A percentile compares a stretch with the other conserved stretches of the same genome.
Evolutionary conservation across 2,329 filamentous ascomycete species (phyloP).

Genomic region (Emericellopsis atlantica): DNA sequence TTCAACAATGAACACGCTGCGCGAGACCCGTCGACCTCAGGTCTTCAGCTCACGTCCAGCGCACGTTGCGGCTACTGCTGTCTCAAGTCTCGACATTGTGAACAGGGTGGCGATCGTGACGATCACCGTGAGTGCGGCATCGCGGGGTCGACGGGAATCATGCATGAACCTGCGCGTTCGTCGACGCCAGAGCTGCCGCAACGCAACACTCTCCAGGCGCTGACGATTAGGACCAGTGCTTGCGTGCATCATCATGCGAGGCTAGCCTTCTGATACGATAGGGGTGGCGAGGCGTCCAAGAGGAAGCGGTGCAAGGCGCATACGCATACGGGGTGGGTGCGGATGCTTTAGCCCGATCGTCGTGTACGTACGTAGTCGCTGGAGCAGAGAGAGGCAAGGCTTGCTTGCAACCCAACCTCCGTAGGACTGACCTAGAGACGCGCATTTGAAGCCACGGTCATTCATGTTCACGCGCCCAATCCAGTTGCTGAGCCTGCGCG

Average conservation of each 20-base stretch:
- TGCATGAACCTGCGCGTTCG: not conserved
- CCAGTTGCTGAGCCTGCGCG: constrained; percentile 1
- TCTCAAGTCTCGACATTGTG: no score
- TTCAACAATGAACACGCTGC: no score
- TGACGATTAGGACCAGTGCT: not conserved
- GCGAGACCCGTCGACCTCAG: no score
- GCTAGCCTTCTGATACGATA: constrained; percentile 1
- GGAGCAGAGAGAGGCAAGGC: not conserved
- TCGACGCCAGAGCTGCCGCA: not conserved
- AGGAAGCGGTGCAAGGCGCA: not conserved
- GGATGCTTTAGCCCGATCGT: no score
- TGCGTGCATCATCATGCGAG: constrained; percentile 1
- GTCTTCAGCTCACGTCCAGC: no score
- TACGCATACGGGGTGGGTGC: no score
- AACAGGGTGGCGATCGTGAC: no score
- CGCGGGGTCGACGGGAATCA: not conserved
- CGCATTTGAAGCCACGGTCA: not conserved
- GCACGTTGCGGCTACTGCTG: no score
- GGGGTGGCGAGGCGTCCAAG: constrained; percentile 3
- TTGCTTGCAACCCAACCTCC: not conserved
- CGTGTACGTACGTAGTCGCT: not conserved
- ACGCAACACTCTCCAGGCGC: constrained; percentile 1
- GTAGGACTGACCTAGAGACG: not conserved
- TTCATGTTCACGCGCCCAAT: no score
- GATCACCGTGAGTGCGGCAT: no score